Evolutionary conservation across 805 yeast species (phyloP).

Genomic region (Myxozyma neglecta): DNA sequence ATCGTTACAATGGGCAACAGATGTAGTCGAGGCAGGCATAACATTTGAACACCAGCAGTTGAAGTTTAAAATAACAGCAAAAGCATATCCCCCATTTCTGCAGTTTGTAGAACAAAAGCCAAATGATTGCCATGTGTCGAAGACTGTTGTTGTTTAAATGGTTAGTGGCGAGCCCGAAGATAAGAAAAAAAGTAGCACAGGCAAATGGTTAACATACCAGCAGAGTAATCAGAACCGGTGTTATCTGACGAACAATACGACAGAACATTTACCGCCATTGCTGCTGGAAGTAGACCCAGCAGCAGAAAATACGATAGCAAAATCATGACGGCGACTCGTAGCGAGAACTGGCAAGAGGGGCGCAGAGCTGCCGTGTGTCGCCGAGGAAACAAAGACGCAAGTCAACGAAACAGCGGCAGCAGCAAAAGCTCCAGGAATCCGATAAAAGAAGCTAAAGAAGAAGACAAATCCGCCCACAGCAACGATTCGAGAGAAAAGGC

Average conservation of each 20-base stretch:
- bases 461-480: no score
- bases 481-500: no score
- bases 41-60: conserved; percentile 64
- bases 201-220: conserved; percentile 21
- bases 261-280: conserved; percentile 25
- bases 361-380: background rate
- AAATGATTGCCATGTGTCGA: conserved; percentile 44
- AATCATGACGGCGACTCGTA: background rate
- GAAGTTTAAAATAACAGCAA: conserved; percentile 53
- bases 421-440: no score
- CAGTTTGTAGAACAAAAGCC: conserved; percentile 57
- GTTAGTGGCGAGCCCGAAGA: background rate
- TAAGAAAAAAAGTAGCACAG: background rate
- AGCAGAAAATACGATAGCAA: background rate
- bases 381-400: background rate
- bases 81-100: conserved; percentile 44
- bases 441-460: no score
- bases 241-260: conserved; percentile 45
- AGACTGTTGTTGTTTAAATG: background rate
- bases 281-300: background rate
- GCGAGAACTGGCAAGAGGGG: background rate
- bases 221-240: conserved; percentile 40
- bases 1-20: conserved; percentile 39
- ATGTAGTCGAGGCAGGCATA: conserved; percentile 48
- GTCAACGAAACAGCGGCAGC: no score